Conservation (phyloP, 345 rosid genomes). For the Anacardium occidentale region DNA sequence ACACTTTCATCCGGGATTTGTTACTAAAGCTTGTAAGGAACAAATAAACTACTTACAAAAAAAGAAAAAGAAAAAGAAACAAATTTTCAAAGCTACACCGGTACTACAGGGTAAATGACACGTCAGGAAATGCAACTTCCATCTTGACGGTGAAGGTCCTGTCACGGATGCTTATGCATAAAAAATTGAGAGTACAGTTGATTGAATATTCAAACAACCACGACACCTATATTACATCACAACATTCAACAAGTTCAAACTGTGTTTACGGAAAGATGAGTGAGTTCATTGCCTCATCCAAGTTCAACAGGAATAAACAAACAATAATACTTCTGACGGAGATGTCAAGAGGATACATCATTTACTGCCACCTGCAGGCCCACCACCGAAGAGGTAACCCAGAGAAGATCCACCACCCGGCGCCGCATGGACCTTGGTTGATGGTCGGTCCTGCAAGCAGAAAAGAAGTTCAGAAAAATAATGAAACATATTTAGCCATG, state of each 20-base stretch:
- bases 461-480: background rate
- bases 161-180: slow-evolving; percentile 12
- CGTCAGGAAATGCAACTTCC: background rate
- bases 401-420: slow-evolving; percentile 53
- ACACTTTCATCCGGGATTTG: no score
- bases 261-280: slow-evolving; percentile 8
- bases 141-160: background rate
- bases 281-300: slow-evolving; percentile 24
- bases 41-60: background rate
- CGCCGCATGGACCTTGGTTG: slow-evolving; percentile 52
- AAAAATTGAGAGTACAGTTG: slow-evolving; percentile 6
- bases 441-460: slow-evolving; percentile 44
- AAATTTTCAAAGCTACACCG: background rate
- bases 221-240: slow-evolving; percentile 35
- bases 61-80: no score
- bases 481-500: background rate
- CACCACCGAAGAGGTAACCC: slow-evolving; percentile 40
- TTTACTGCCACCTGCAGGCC: slow-evolving; percentile 27
- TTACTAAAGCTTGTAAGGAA: background rate
- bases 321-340: slow-evolving; percentile 18
- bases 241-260: slow-evolving; percentile 20
- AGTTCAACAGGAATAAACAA: slow-evolving; percentile 33
- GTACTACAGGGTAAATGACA: background rate
- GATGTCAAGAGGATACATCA: slow-evolving; percentile 9
- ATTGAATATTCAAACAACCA: slow-evolving; percentile 23